These are phyloP conservation scores for Chaetomiaceae sp. DNA, from an alignment of 2,329 filamentous ascomycete species.

Conservation along the genomic window DNA sequence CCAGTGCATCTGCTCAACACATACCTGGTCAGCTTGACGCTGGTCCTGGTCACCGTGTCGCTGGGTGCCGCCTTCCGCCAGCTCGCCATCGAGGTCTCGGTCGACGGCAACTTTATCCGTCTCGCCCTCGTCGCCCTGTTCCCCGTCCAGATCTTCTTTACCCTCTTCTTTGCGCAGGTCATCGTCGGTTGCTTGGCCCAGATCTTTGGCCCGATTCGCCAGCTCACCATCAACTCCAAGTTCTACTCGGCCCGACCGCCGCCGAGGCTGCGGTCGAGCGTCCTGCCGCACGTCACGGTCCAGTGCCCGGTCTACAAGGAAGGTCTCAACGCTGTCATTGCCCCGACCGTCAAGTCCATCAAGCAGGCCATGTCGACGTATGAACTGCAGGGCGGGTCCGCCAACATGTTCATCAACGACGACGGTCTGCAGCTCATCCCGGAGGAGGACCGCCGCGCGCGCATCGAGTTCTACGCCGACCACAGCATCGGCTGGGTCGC, in stretches of 20 bases:
- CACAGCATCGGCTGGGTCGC: conserved; percentile 68
- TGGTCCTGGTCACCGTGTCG: conserved; percentile 60
- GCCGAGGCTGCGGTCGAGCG: conserved; percentile 51
- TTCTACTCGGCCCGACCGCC: conserved; percentile 74
- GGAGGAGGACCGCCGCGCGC: conserved; percentile 57
- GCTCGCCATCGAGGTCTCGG: conserved; percentile 62
- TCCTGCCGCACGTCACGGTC: conserved; percentile 71
- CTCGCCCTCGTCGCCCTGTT: conserved; percentile 61
- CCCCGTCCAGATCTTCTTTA: conserved; percentile 75
- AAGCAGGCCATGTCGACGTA: conserved; percentile 75
- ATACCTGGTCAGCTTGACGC: conserved; percentile 61
- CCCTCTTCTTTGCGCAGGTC: conserved; percentile 75
- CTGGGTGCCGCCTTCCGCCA: conserved; percentile 67
- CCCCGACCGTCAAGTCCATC: conserved; percentile 71
- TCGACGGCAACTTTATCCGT: conserved; percentile 59
- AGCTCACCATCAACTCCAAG: conserved; percentile 71
- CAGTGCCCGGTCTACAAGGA: conserved; percentile 90
- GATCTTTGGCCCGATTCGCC: conserved; percentile 69
- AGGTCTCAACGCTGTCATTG: conserved; percentile 69
- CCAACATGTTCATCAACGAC: conserved; percentile 73
- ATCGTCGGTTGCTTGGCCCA: conserved; percentile 72
- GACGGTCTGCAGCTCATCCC: conserved; percentile 66
- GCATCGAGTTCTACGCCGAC: conserved; percentile 65
- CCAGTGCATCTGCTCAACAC: conserved; percentile 67
- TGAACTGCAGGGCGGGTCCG: conserved; percentile 71